Base-by-base conservation (phyloP, 164 flowering plant species). In the Umbilicus rupestris region DNA sequence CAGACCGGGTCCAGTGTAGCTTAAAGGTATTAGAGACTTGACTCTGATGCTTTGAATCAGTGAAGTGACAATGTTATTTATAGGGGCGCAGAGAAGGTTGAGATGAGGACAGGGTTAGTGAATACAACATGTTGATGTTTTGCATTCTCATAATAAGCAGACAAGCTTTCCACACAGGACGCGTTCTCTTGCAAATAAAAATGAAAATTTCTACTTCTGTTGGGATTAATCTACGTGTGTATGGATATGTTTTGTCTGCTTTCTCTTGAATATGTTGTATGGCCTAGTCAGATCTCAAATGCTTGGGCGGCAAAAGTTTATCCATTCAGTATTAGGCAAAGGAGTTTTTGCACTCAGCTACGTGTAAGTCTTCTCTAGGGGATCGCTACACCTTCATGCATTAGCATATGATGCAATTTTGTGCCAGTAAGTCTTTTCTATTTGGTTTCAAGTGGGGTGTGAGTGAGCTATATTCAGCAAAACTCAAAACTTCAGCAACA, bases 261-360 rank as follows among this genome's bases (percentile, higher is more conserved):
- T 41, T 41, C 44, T 9, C 7, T 41, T 41, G 44, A 9, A 41
- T 41, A 41, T 41, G 44, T 6, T 14, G 44, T 41, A 22, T 55
- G 60, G 60, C 33, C 60, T 55, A 55, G 60, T 55, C 60, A 55
- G 58, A 28, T 52, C 31, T 52, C 58, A 52, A 20, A 50, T 26
- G 60, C 60, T 55, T 55, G 60, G 33, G 60, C 60, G 60, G 60
- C 19, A 55, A 55, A 28, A 31, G 16, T 52, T 24, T 52, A 52
- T 52, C 31, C 59, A 9, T 52, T 26, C 59, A 17, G 59, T 24
- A 52, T 24, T 28, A 3, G 4, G 30, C 58, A 28, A 22, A 28
- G 60, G 60, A 26, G 60, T 55, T 55, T 55, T 11, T 55, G 60
- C 60, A 26, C 28, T 26, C 19, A 28, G 33, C 31, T 52, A 12